Percentiles rank a stretch among this genome's conserved stretches.
phyloP scores from a whole-genome alignment of 495 filamentous ascomycete species.

The Rhizodiscina lignyota region DNA sequence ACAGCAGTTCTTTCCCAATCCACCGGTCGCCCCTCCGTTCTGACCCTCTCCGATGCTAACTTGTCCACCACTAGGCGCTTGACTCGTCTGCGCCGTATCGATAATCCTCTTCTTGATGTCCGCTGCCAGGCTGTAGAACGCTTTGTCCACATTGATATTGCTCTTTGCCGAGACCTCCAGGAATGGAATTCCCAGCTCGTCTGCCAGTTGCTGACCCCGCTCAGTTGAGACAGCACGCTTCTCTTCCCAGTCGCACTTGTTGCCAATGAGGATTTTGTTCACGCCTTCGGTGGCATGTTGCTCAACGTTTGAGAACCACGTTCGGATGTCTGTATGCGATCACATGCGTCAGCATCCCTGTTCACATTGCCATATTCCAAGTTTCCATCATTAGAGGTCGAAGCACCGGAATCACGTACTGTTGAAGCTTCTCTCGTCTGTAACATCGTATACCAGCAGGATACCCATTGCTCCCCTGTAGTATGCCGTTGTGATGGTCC shows the following conservation, averaged over 20 bases:
- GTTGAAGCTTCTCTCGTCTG: constrained; percentile 91
- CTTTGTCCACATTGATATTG: constrained; percentile 99
- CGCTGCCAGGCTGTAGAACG: constrained; percentile 84
- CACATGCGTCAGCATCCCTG: not conserved
- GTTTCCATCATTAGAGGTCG: no score
- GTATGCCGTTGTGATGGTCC: constrained; percentile 97
- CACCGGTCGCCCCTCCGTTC: constrained; percentile 41
- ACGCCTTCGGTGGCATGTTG: constrained; percentile 98
- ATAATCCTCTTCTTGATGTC: constrained; percentile 96
- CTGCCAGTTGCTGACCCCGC: constrained; percentile 79
- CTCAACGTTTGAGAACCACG: constrained; percentile 99
- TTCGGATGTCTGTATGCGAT: constrained; percentile 64
- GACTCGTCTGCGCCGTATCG: constrained; percentile 69
- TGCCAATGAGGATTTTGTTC: constrained; percentile 98
- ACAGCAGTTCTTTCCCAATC: constrained; percentile 47
- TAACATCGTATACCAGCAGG: constrained; percentile 94
- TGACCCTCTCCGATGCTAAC: constrained; percentile 2
- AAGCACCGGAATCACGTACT: constrained; percentile 18
- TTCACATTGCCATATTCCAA: no score
- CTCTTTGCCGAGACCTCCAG: constrained; percentile 96
- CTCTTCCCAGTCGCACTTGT: constrained; percentile 99
- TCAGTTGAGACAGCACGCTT: constrained; percentile 89
- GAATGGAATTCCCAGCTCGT: constrained; percentile 96
- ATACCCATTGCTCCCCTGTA: constrained; percentile 98
- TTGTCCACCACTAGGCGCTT: constrained; percentile 16